Conservation (phyloP, 1,284 basidiomycete species). For the Trichosporon coremiiforme region DNA sequence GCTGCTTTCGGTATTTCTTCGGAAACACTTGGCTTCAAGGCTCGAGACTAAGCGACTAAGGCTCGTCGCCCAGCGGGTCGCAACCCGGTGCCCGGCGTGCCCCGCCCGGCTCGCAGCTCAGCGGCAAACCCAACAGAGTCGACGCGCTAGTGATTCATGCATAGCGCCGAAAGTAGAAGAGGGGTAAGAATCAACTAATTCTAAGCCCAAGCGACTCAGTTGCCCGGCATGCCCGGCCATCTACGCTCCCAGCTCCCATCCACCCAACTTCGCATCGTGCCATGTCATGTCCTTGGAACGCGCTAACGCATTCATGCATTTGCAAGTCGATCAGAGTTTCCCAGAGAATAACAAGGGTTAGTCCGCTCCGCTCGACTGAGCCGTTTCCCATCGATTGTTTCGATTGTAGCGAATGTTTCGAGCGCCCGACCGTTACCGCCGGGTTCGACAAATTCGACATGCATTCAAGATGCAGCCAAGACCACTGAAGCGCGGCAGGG, state of each 20-base stretch:
- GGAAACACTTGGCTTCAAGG: background rate
- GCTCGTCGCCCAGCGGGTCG: background rate
- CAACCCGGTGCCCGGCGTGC: no score
- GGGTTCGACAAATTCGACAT: no score
- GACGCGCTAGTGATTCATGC: slow-evolving; percentile 10
- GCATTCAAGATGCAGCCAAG: no score
- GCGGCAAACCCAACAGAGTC: background rate
- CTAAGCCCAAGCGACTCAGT: background rate
- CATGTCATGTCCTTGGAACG: background rate
- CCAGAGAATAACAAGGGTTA: background rate
- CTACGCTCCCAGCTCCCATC: no score
- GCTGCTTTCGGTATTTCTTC: background rate
- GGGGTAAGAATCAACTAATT: no score
- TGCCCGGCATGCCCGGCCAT: background rate
- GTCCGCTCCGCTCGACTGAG: background rate
- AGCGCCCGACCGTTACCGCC: no score
- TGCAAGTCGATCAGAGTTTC: background rate
- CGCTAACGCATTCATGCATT: background rate
- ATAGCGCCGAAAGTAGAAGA: background rate
- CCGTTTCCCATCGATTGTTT: background rate
- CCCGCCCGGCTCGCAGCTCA: background rate
- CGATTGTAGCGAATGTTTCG: background rate
- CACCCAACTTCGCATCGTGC: background rate
- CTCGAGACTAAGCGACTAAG: background rate
- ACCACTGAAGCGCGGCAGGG: background rate